phyloP scores from a whole-genome alignment of 2,329 filamentous ascomycete genomes.

The Beauveria medogensis region DNA sequence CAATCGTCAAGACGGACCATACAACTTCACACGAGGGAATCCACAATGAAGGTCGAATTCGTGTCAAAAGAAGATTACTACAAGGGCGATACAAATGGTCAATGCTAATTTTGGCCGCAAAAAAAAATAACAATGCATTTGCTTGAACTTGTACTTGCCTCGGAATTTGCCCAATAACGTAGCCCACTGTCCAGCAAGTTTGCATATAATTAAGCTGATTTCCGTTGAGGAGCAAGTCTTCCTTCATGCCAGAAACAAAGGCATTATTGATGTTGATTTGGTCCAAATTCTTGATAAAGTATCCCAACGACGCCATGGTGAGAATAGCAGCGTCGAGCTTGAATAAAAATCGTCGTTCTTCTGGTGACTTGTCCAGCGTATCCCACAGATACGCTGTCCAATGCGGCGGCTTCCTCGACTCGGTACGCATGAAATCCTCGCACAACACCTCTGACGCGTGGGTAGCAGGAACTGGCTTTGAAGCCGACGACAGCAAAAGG shows the following conservation, averaged over 20 bases:
- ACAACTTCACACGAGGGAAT: conserved; percentile 29
- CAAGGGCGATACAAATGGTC: not conserved
- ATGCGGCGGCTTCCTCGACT: not conserved
- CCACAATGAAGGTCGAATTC: conserved; percentile 32
- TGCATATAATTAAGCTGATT: conserved; percentile 48
- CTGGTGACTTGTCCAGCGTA: conserved; percentile 24
- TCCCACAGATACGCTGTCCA: conserved; percentile 33
- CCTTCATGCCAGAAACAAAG: conserved; percentile 39
- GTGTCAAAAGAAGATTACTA: conserved; percentile 29
- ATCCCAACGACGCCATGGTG: conserved; percentile 26
- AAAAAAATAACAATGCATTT: not conserved
- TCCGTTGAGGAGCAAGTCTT: conserved; percentile 30
- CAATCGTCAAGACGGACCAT: conserved; percentile 25
- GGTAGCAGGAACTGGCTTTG: not conserved
- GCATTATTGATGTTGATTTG: conserved; percentile 34
- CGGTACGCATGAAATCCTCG: not conserved
- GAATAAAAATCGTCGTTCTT: conserved; percentile 26
- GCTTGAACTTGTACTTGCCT: conserved; percentile 14
- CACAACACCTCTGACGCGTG: not conserved
- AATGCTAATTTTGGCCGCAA: too few species aligned
- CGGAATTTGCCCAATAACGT: conserved; percentile 40
- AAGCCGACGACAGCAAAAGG: not conserved
- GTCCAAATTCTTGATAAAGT: conserved; percentile 30
- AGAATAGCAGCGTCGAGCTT: conserved; percentile 28
- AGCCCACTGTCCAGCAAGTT: conserved; percentile 51